Evolutionary conservation across 164 flowering plant genomes (phyloP).

Genomic region (Dillenia suffruticosa): DNA sequence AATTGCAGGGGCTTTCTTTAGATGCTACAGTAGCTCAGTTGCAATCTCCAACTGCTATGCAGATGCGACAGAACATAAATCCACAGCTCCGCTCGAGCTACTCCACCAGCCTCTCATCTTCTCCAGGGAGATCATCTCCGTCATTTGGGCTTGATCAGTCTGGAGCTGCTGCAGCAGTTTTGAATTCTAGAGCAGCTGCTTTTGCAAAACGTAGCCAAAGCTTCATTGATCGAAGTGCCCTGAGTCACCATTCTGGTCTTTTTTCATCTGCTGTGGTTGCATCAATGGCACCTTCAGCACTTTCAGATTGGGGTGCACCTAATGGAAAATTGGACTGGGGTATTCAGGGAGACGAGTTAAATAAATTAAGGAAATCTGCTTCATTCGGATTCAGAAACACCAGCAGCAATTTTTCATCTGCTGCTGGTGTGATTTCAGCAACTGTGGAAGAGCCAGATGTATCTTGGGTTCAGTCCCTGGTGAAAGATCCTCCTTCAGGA

Average conservation of each 20-base stretch:
- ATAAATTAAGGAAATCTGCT: slow-evolving; percentile 65
- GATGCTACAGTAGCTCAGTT: slow-evolving; percentile 34
- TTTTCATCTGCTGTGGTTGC: slow-evolving; percentile 25
- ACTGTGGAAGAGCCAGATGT: slow-evolving; percentile 35
- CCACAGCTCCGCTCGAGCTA: slow-evolving; percentile 49
- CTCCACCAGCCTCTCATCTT: slow-evolving; percentile 38
- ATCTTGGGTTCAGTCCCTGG: slow-evolving; percentile 47
- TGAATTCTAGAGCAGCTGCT: slow-evolving; percentile 51
- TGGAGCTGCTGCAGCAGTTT: slow-evolving; percentile 31
- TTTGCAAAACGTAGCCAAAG: slow-evolving; percentile 80
- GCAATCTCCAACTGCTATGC: slow-evolving; percentile 53
- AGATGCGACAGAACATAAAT: slow-evolving; percentile 50
- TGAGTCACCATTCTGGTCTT: slow-evolving; percentile 24
- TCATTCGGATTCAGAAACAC: slow-evolving; percentile 51
- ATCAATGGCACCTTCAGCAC: slow-evolving; percentile 12
- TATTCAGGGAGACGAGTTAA: slow-evolving; percentile 44
- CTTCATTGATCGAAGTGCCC: slow-evolving; percentile 51
- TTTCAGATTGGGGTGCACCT: slow-evolving; percentile 50
- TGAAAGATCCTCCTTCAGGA: slow-evolving; percentile 26
- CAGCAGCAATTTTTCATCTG: slow-evolving; percentile 2
- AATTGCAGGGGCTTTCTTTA: slow-evolving; percentile 39
- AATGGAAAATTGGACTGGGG: slow-evolving; percentile 55
- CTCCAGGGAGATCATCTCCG: slow-evolving; percentile 46
- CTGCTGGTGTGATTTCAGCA: slow-evolving; percentile 3
- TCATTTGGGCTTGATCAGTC: slow-evolving; percentile 50